Conservation (phyloP, 768 basidiomycete genomes). For the Melanogaster broomeanus region DNA sequence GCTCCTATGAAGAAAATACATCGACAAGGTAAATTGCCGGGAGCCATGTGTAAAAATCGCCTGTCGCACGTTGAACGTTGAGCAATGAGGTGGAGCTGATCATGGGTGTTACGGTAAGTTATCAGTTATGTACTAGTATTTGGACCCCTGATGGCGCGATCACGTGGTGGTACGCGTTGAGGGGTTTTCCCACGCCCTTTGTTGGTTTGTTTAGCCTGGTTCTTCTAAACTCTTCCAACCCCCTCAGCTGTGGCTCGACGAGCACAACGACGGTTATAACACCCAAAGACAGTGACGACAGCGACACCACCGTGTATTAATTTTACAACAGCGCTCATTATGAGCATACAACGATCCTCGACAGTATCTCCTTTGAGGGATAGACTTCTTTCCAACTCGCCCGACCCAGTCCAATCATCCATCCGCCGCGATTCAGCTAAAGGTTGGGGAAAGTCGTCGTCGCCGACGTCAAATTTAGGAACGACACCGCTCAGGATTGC, state of each 20-base stretch:
- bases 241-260: slow-evolving; percentile 13
- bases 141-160: slow-evolving; percentile 17
- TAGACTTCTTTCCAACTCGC: slow-evolving; percentile 60
- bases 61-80: too few species aligned
- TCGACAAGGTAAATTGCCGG: too few species aligned
- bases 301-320: slow-evolving; percentile 6
- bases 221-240: slow-evolving; percentile 9
- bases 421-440: slow-evolving; percentile 64
- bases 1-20: too few species aligned
- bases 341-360: slow-evolving; percentile 29
- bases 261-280: slow-evolving; percentile 18
- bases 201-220: slow-evolving; percentile 14
- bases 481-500: slow-evolving; percentile 74
- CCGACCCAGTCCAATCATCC: slow-evolving; percentile 64
- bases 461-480: slow-evolving; percentile 22
- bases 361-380: slow-evolving; percentile 54
- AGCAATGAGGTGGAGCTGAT: too few species aligned
- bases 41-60: too few species aligned
- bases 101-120: neutral
- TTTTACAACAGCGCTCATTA: slow-evolving; percentile 10
- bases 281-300: slow-evolving; percentile 21
- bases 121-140: slow-evolving; percentile 12
- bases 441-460: slow-evolving; percentile 57
- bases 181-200: slow-evolving; percentile 28
- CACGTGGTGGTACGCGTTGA: slow-evolving; percentile 32